phyloP scores from a whole-genome alignment of 495 filamentous ascomycete genomes.

The Neurospora sp. region DNA sequence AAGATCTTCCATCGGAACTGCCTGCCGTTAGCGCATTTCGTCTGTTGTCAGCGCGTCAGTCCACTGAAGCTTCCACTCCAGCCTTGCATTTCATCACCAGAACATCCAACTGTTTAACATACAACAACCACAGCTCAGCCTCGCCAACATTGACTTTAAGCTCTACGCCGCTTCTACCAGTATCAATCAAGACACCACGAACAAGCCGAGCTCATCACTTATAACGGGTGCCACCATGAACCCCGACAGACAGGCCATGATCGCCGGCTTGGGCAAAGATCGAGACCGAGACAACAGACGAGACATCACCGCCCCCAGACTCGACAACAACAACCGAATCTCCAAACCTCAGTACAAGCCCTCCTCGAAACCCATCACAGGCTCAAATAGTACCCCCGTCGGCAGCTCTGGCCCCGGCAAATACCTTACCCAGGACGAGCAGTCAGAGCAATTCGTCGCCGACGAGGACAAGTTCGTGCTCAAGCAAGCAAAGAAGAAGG shows the following conservation, averaged over 20 bases:
- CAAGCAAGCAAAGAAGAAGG: slow-evolving; percentile 96
- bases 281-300: slow-evolving; percentile 13
- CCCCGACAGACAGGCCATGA: slow-evolving; percentile 39
- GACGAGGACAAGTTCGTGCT: slow-evolving; percentile 95
- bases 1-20: neutral
- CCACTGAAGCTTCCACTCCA: neutral
- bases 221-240: slow-evolving; percentile 22
- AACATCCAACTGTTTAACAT: neutral
- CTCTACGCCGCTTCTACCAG: neutral
- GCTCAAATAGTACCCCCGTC: neutral
- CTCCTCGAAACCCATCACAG: slow-evolving; percentile 2
- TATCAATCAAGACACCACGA: neutral
- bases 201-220: neutral
- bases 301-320: slow-evolving; percentile 36
- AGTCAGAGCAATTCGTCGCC: slow-evolving; percentile 74
- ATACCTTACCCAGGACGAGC: slow-evolving; percentile 53
- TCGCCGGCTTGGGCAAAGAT: slow-evolving; percentile 22
- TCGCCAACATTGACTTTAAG: neutral
- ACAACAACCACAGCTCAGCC: neutral
- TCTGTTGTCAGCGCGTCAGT: neutral
- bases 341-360: slow-evolving; percentile 31
- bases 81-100: neutral
- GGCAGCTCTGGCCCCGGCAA: slow-evolving; percentile 8
- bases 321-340: slow-evolving; percentile 34
- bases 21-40: neutral